Percentiles rank a stretch among this genome's conserved stretches.
phyloP scores from a whole-genome alignment of 1,284 basidiomycete genomes.

The Ustilago tritici region DNA sequence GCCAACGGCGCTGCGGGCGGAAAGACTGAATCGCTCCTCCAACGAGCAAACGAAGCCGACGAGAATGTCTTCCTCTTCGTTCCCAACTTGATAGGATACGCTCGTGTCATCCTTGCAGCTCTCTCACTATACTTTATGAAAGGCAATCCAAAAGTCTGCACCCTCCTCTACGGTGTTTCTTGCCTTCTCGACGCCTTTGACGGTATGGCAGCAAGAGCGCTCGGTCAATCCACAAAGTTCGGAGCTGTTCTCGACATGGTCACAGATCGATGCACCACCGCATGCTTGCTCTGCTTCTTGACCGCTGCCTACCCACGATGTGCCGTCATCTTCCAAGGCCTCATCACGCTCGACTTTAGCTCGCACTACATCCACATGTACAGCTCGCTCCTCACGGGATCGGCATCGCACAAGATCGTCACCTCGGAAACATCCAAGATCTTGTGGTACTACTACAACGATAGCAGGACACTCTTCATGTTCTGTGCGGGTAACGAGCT shows the following conservation, averaged over 20 bases:
- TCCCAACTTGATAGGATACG: constrained; percentile 94
- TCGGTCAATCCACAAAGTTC: constrained; percentile 91
- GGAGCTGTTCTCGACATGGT: constrained; percentile 99
- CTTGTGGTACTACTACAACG: constrained; percentile 92
- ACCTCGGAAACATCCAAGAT: constrained; percentile 91
- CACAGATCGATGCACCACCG: constrained; percentile 96
- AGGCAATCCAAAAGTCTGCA: constrained; percentile 86
- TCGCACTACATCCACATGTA: constrained; percentile 99
- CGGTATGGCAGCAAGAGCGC: constrained; percentile 88
- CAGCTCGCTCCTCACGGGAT: constrained; percentile 93
- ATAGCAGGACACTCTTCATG: constrained; percentile 87
- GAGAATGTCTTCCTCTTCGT: constrained; percentile 77
- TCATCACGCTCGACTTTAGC: constrained; percentile 96
- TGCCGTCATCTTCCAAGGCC: constrained; percentile 89
- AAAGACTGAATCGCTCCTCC: constrained; percentile 35
- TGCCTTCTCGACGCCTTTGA: constrained; percentile 95
- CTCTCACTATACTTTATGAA: constrained; percentile 90
- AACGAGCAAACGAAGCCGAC: constrained; percentile 50
- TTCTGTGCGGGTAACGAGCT: constrained; percentile 98
- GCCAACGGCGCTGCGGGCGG: constrained; percentile 28
- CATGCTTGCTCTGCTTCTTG: constrained; percentile 93
- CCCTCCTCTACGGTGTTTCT: constrained; percentile 89
- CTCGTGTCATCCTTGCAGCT: constrained; percentile 89
- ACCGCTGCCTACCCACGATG: constrained; percentile 86
- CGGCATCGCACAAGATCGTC: constrained; percentile 90